Conservation (phyloP, 495 filamentous ascomycete species). For the Glarea lozoyensis region DNA sequence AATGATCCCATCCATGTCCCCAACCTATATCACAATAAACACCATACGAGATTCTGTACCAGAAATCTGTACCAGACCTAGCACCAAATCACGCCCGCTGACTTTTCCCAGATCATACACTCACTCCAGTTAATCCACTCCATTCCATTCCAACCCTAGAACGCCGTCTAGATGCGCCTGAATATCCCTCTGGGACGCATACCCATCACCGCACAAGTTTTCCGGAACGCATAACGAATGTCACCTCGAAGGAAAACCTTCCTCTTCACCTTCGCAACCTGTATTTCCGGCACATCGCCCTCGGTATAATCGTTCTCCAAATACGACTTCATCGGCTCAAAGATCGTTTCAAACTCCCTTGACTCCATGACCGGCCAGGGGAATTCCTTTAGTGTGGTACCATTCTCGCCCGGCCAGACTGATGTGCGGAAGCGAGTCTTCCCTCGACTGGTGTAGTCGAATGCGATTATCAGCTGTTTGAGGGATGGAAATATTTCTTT, state of each 20-base stretch:
- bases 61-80: too few species aligned
- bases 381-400: slow-evolving; percentile 7
- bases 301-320: slow-evolving; percentile 13
- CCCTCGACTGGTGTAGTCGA: slow-evolving; percentile 14
- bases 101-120: too few species aligned
- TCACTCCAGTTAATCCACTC: too few species aligned
- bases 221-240: slow-evolving; percentile 18
- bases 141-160: background rate
- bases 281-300: slow-evolving; percentile 7
- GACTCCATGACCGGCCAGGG: slow-evolving; percentile 1
- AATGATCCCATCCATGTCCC: too few species aligned
- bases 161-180: slow-evolving; percentile 8
- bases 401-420: slow-evolving; percentile 22
- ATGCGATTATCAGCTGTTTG: slow-evolving; percentile 15
- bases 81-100: too few species aligned
- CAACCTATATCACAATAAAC: too few species aligned
- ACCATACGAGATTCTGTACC: too few species aligned
- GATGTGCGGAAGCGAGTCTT: slow-evolving; percentile 19
- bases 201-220: slow-evolving; percentile 17
- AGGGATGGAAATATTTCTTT: slow-evolving; percentile 17
- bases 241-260: slow-evolving; percentile 17
- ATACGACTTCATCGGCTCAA: slow-evolving; percentile 15
- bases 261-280: slow-evolving; percentile 14
- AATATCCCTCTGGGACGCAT: slow-evolving; percentile 17
- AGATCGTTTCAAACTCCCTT: slow-evolving; percentile 7